Conservation (phyloP, 1,284 basidiomycete genomes). For the Cutaneotrichosporon sp. region DNA sequence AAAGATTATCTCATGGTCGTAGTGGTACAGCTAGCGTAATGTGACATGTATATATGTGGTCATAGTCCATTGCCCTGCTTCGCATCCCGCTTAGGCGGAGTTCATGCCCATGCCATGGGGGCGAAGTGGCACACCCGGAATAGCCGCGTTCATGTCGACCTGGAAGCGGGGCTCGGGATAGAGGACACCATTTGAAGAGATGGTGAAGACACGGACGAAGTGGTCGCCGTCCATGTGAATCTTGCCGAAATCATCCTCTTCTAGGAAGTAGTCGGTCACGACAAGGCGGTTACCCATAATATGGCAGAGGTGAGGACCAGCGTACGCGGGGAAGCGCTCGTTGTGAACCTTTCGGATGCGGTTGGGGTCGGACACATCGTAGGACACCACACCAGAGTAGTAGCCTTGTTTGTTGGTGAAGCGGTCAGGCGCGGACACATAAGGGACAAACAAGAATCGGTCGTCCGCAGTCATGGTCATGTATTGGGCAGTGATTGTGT, state of each 20-base stretch:
- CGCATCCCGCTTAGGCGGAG: too few species aligned
- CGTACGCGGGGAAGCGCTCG: constrained; percentile 9
- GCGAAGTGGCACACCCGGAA: constrained; percentile 11
- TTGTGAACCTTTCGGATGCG: constrained; percentile 8
- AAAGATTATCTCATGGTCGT: too few species aligned
- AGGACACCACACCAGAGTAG: constrained; percentile 13
- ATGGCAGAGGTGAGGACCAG: constrained; percentile 14
- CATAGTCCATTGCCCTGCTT: too few species aligned
- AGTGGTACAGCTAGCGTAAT: too few species aligned
- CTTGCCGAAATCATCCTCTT: constrained; percentile 19
- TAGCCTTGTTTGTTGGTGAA: constrained; percentile 4
- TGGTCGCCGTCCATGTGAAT: constrained; percentile 18
- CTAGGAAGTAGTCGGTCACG: constrained; percentile 16
- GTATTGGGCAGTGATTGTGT: constrained; percentile 15
- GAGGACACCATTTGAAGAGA: constrained; percentile 9
- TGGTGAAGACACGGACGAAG: constrained; percentile 10
- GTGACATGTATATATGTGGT: too few species aligned
- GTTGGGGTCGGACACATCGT: constrained; percentile 12
- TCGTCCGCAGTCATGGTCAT: constrained; percentile 15
- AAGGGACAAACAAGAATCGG: constrained; percentile 13
- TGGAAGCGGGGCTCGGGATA: constrained; percentile 8
- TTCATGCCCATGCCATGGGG: constrained; percentile 12
- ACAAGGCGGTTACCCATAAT: constrained; percentile 13
- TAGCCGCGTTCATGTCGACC: constrained; percentile 7
- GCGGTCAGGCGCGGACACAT: constrained; percentile 9